Conservation (phyloP, 306 rosid genomes). For the Lathyrus oleraceus region DNA sequence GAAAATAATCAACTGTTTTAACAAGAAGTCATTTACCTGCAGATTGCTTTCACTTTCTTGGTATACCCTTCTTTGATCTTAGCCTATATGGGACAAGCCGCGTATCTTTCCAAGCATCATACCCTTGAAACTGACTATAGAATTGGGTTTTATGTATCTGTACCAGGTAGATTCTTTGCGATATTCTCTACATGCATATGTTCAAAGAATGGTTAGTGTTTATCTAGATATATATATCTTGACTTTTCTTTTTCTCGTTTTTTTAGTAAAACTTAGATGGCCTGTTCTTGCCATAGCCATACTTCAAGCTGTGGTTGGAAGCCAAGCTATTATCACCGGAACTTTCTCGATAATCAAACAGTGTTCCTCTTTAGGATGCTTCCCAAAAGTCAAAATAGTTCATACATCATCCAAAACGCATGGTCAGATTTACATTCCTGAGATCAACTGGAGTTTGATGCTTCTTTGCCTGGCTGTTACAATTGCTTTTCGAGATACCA, state of each 20-base stretch:
- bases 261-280: slow-evolving; percentile 74
- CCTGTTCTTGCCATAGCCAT: slow-evolving; percentile 93
- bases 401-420: slow-evolving; percentile 89
- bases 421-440: slow-evolving; percentile 95
- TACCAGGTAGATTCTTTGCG: slow-evolving; percentile 67
- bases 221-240: slow-evolving; percentile 30
- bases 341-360: slow-evolving; percentile 96
- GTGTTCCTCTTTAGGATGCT: slow-evolving; percentile 86
- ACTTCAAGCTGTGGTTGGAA: slow-evolving; percentile 96
- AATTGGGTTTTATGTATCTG: slow-evolving; percentile 93
- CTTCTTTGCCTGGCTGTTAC: slow-evolving; percentile 85
- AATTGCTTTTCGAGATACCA: slow-evolving; percentile 89
- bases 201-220: slow-evolving; percentile 2
- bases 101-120: slow-evolving; percentile 90
- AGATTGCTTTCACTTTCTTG: slow-evolving; percentile 92
- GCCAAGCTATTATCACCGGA: slow-evolving; percentile 94
- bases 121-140: slow-evolving; percentile 55
- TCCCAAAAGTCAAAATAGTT: slow-evolving; percentile 81
- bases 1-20: slow-evolving; percentile 33
- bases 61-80: slow-evolving; percentile 88
- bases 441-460: slow-evolving; percentile 92
- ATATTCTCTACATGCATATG: neutral
- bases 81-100: slow-evolving; percentile 99
- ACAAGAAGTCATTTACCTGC: slow-evolving; percentile 46
- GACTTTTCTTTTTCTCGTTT: slow-evolving; percentile 17